These are phyloP conservation scores for Daedaleopsis nitida DNA, from an alignment of 768 basidiomycete genomes.

Conservation along the genomic window DNA sequence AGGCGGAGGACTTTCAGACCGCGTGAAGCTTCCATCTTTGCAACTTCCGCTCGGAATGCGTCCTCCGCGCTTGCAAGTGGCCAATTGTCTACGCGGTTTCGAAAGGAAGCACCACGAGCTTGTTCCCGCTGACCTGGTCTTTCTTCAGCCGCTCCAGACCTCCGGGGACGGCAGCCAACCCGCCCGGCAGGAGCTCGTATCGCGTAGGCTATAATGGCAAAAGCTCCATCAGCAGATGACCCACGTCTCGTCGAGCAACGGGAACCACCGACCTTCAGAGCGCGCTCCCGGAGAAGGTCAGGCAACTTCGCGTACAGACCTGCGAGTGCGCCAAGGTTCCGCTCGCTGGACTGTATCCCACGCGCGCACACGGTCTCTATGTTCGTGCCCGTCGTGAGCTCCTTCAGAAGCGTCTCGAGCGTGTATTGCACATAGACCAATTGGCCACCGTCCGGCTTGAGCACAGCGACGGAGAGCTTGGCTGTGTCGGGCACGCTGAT, in stretches of 20 bases:
- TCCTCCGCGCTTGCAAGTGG: too few species aligned
- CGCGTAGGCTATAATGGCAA: slow-evolving; percentile 27
- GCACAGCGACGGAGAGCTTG: slow-evolving; percentile 13
- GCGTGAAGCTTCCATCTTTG: too few species aligned
- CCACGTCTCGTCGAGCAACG: too few species aligned
- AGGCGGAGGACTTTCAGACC: too few species aligned
- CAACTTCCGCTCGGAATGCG: too few species aligned
- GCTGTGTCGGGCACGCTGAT: slow-evolving; percentile 21
- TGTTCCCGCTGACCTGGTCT: slow-evolving; percentile 41
- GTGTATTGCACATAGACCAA: slow-evolving; percentile 14
- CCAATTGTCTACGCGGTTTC: slow-evolving; percentile 31
- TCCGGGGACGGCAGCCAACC: slow-evolving; percentile 23
- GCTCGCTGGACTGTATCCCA: background rate
- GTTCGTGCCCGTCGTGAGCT: background rate
- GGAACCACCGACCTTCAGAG: slow-evolving; percentile 1
- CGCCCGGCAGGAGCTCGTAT: slow-evolving; percentile 27
- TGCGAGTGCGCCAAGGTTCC: slow-evolving; percentile 7
- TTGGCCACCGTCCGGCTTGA: slow-evolving; percentile 20
- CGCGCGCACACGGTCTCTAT: slow-evolving; percentile 4
- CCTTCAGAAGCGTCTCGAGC: background rate
- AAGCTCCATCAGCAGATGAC: too few species aligned
- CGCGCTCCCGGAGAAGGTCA: slow-evolving; percentile 2
- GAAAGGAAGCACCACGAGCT: slow-evolving; percentile 46
- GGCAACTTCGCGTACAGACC: slow-evolving; percentile 8
- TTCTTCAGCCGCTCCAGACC: slow-evolving; percentile 25